Evolutionary conservation across 768 basidiomycete genomes (phyloP).

Genomic region (Boletus pseudo-olivaceus): DNA sequence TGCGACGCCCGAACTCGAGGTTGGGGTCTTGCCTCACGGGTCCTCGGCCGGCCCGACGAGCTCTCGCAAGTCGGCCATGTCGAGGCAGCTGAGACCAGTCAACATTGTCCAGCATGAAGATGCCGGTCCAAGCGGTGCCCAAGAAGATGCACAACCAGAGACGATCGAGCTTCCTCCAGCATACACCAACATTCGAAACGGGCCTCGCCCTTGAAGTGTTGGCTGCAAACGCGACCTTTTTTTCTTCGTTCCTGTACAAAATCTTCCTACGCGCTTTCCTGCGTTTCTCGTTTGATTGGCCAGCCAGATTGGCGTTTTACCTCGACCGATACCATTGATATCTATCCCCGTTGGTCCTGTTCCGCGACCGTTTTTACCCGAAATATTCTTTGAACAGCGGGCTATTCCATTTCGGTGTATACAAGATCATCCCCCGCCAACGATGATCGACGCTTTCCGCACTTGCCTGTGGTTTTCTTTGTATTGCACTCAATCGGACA

Average conservation of each 20-base stretch:
- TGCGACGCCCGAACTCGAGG: constrained; percentile 43
- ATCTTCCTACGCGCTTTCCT: neutral
- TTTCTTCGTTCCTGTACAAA: neutral
- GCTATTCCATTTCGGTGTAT: neutral
- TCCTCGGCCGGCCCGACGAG: constrained; percentile 21
- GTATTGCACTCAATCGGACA: constrained; percentile 4
- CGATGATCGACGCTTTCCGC: neutral
- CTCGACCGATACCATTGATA: constrained; percentile 3
- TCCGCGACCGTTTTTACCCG: neutral
- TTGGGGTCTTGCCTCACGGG: constrained; percentile 13
- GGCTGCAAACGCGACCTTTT: neutral
- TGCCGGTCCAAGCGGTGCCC: constrained; percentile 46
- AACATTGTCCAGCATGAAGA: constrained; percentile 87
- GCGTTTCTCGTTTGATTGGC: neutral
- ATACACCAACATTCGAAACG: constrained; percentile 58
- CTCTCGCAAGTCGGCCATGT: constrained; percentile 37
- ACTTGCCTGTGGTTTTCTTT: neutral
- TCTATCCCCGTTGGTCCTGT: neutral
- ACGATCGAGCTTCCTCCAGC: constrained; percentile 83
- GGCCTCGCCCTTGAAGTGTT: constrained; percentile 1
- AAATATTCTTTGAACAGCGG: neutral
- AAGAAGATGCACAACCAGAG: constrained; percentile 48
- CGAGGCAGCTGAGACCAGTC: constrained; percentile 59
- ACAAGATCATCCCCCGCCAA: neutral
- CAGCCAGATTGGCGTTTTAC: neutral